Evolutionary conservation across 352 stramenopile genomes (phyloP).

Genomic region (Phytopythium boreale): DNA sequence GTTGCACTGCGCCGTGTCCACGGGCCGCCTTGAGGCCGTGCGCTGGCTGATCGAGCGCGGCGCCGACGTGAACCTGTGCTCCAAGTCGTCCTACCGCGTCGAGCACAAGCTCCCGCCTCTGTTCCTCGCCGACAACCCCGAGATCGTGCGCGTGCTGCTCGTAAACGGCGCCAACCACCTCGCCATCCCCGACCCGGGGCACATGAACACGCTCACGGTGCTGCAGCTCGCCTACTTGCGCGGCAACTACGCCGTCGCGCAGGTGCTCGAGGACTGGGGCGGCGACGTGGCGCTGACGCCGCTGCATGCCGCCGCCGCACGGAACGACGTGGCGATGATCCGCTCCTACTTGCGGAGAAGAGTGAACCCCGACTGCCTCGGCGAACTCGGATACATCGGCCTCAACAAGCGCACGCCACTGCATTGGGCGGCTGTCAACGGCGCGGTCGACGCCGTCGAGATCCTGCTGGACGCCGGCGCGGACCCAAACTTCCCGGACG

Average conservation of each 20-base stretch:
- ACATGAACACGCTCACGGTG: slow-evolving; percentile 86
- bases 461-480: slow-evolving; percentile 57
- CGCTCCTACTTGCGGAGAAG: slow-evolving; percentile 61
- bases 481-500: slow-evolving; percentile 66
- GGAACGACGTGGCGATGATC: slow-evolving; percentile 61
- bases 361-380: slow-evolving; percentile 73
- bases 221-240: slow-evolving; percentile 77
- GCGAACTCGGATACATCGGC: slow-evolving; percentile 75
- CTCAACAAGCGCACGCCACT: slow-evolving; percentile 79
- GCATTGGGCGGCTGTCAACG: slow-evolving; percentile 78
- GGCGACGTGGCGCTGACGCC: slow-evolving; percentile 75
- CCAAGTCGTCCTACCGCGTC: slow-evolving; percentile 63
- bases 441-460: slow-evolving; percentile 50
- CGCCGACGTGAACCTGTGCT: slow-evolving; percentile 75
- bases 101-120: slow-evolving; percentile 72
- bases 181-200: slow-evolving; percentile 73
- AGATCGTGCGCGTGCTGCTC: slow-evolving; percentile 73
- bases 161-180: slow-evolving; percentile 69
- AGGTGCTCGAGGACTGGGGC: slow-evolving; percentile 81
- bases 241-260: slow-evolving; percentile 76
- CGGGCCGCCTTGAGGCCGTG: slow-evolving; percentile 64
- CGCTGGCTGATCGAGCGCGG: slow-evolving; percentile 68
- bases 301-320: slow-evolving; percentile 71
- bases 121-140: slow-evolving; percentile 76
- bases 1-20: slow-evolving; percentile 78